Base-by-base conservation (phyloP, 768 basidiomycete species). In the Panus rudis region DNA sequence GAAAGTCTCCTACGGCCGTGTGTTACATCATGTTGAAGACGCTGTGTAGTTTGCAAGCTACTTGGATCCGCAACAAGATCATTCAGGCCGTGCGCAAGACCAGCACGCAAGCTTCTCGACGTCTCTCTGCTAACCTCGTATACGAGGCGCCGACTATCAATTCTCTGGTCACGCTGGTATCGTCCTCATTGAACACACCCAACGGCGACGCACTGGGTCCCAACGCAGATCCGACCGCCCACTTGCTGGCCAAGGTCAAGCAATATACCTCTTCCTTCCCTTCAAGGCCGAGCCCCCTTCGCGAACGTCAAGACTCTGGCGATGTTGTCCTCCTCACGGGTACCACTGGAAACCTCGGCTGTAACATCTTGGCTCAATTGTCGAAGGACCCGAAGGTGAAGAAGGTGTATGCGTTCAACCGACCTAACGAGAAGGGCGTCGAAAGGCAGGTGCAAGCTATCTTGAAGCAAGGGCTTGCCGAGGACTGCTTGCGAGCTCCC, bases 251-350 rank as follows among this genome's bases (percentile, higher is more conserved):
- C 20, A 20, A 20, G 25, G 43, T 37, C 8, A 23, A 20, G n/a
- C 17, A 27, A 11, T 44, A 24, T 24, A 44, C 43, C 4, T 11
- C 34, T 8, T 5, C 4, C 10, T 44, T 44, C 26, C 34, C 43
- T 25, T n/a, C 27, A 13, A 27, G 41, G 10, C 17, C 8, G 3
- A 14, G 11, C 1, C 10, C 2, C 1, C 22, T 24, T 5, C 6
- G 4, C 12, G 30, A 44, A 10, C 49, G 34, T 23, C 41, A 2
- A 27, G 12, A 8, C 12, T 12, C 4, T 8, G 41, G 39, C 6
- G 56, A 62, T 24, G 58, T 52, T 21, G 54, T 69, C 0, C 47
- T 69, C 12, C 27, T 69, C 16, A 70, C 67, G 0, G 67, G 68
- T 1, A 60, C 52, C 16, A 70, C 67, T 3, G 67, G 67, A 3